Percentiles rank a stretch among this genome's conserved stretches.
Conservation (phyloP, 2,329 filamentous ascomycete species). For the Alternaria brassicae region DNA sequence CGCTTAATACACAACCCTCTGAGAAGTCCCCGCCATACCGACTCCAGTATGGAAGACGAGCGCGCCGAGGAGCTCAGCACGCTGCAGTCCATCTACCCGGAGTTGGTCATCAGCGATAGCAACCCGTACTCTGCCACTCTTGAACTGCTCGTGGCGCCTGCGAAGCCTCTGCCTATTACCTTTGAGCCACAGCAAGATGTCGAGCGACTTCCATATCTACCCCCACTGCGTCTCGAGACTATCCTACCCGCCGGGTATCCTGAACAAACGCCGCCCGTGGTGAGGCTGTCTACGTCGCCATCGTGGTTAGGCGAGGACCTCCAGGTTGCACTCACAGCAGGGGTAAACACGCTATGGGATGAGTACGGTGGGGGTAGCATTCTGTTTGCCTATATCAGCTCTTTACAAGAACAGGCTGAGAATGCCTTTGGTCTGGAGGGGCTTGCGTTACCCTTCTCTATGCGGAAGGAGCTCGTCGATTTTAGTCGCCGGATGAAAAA, state of each 20-base stretch:
- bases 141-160: constrained; percentile 63
- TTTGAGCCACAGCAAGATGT: constrained; percentile 48
- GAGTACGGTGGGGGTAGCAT: constrained; percentile 65
- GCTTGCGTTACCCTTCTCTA: constrained; percentile 56
- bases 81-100: constrained; percentile 68
- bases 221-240: constrained; percentile 62
- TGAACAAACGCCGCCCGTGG: constrained; percentile 57
- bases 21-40: constrained; percentile 30
- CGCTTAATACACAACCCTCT: not conserved
- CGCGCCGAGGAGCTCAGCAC: constrained; percentile 66
- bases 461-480: constrained; percentile 76
- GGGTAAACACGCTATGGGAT: constrained; percentile 63
- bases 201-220: constrained; percentile 62
- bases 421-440: constrained; percentile 60
- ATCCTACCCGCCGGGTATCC: constrained; percentile 65
- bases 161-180: constrained; percentile 54
- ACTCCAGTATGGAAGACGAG: constrained; percentile 58
- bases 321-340: constrained; percentile 55
- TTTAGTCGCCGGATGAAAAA: constrained; percentile 78
- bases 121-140: constrained; percentile 58
- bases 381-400: constrained; percentile 66
- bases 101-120: constrained; percentile 59
- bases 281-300: constrained; percentile 58
- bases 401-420: constrained; percentile 65
- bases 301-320: constrained; percentile 61